Conservation (phyloP, 1,139 yeast species). For the Blastobotrys petasosporus region DNA sequence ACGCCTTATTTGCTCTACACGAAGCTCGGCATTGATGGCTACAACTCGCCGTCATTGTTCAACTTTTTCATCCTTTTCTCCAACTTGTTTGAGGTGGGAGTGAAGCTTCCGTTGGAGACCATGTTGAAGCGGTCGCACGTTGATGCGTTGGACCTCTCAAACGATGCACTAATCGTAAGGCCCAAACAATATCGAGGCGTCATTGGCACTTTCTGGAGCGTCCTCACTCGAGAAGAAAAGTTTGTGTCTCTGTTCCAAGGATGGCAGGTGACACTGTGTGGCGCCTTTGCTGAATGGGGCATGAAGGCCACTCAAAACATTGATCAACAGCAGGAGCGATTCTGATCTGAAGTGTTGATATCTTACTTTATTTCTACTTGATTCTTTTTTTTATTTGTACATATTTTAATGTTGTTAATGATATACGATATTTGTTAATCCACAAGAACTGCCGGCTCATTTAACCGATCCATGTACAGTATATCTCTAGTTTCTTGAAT, state of each 20-base stretch:
- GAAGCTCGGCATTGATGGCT: conserved; percentile 61
- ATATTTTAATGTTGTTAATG: conserved; percentile 1
- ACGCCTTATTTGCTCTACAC: conserved; percentile 70
- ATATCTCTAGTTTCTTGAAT: too few species aligned
- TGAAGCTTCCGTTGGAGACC: conserved; percentile 84
- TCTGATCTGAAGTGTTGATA: conserved; percentile 14
- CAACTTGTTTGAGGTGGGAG: conserved; percentile 59
- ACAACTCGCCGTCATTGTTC: conserved; percentile 57
- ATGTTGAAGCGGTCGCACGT: conserved; percentile 79
- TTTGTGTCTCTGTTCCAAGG: conserved; percentile 65
- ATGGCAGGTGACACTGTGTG: conserved; percentile 81
- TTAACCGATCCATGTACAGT: too few species aligned
- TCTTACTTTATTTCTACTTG: neutral
- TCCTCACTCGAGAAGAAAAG: conserved; percentile 38
- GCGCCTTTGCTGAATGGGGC: conserved; percentile 81
- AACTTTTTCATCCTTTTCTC: conserved; percentile 49
- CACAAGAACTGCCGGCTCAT: too few species aligned
- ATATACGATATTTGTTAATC: neutral
- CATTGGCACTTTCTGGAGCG: conserved; percentile 45
- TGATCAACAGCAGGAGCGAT: conserved; percentile 36
- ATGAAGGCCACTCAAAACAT: conserved; percentile 53
- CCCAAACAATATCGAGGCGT: conserved; percentile 44
- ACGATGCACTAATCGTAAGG: conserved; percentile 28
- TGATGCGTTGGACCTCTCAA: conserved; percentile 41
- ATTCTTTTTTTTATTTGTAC: neutral